A percentile compares a stretch with the other conserved stretches of the same genome.
phyloP scores from a whole-genome alignment of 2,329 filamentous ascomycete species.

The Aspergillus flavus region DNA sequence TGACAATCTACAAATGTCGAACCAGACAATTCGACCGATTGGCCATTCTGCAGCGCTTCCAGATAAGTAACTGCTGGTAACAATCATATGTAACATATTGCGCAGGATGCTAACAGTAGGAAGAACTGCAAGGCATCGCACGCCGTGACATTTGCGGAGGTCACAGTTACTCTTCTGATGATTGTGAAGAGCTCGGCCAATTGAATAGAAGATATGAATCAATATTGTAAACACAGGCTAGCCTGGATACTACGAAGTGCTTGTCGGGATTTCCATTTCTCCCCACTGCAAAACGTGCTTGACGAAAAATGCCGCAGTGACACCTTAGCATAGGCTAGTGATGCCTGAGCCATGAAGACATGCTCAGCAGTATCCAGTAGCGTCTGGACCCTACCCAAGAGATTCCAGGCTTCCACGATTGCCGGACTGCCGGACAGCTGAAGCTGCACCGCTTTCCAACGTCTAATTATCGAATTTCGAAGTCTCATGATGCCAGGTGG shows the following conservation, averaged over 20 bases:
- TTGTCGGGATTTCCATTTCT: background rate
- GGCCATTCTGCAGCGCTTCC: background rate
- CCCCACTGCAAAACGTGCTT: background rate
- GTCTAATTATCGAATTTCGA: background rate
- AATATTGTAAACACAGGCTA: background rate
- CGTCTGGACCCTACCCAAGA: background rate
- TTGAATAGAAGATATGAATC: background rate
- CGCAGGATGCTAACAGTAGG: background rate
- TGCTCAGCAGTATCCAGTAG: background rate
- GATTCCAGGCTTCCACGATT: background rate
- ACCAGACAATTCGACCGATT: background rate
- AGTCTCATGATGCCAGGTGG: slow-evolving; percentile 8
- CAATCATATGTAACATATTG: background rate
- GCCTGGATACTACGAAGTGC: background rate
- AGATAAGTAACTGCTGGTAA: background rate
- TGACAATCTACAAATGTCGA: background rate
- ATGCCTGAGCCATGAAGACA: background rate
- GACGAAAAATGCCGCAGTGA: slow-evolving; percentile 1
- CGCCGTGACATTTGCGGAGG: background rate
- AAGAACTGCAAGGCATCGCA: background rate
- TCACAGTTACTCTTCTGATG: background rate
- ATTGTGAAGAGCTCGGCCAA: background rate
- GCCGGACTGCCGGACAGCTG: background rate
- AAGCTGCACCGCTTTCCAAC: background rate
- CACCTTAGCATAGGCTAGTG: background rate